Evolutionary conservation across 495 filamentous ascomycete genomes (phyloP), one percentile per base, ranked within the genome.

Genomic region (Filosporella fistucella): DNA sequence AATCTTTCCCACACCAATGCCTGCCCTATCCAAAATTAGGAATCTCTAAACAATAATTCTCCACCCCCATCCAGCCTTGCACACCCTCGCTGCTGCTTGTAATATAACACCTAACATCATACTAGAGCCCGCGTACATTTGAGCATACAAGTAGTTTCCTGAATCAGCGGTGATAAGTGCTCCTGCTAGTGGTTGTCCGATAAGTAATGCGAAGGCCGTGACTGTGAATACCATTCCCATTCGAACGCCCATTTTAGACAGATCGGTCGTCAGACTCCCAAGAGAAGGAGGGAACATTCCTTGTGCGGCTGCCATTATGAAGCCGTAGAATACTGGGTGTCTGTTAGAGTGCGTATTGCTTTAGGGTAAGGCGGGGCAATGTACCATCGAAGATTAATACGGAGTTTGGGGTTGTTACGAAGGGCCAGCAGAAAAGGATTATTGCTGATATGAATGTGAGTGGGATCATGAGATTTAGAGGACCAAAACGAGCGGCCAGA

Each of bases 181-280:
- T 0, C 87, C 88, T 0, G 80, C 84, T 49, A 93, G 78, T 4
- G 88, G 85, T 8, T 84, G 76, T 0, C 88, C 87, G 29, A 81
- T 86, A 24, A 91, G 65, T 20, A 74, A 72, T 1, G 88, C 86
- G 42, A 91, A 75, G 23, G 78, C 81, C 11, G 82, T 75, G 26
- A 89, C 77, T 3, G 42, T 42, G 17, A 91, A 83, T 25, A 82
- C 75, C 85, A 91, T 89, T 5, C 87, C 89, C 71, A 88, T 81
- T 10, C 86, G 70, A 39, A 81, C 75, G 0, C 88, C 85, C 30
- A 75, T 71, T 59, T 86, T 89, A 23, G 72, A 72, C 54, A 83
- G 49, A 54, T 91, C 82, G 2, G 70, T 76, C 3, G 78, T 83
- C 20, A 86, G 67, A 16, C 71, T 74, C 6, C 75, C 70, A 26